These are phyloP conservation scores for Psophocarpus tetragonolobus DNA, from an alignment of 306 rosid species.

Conservation along the genomic window DNA sequence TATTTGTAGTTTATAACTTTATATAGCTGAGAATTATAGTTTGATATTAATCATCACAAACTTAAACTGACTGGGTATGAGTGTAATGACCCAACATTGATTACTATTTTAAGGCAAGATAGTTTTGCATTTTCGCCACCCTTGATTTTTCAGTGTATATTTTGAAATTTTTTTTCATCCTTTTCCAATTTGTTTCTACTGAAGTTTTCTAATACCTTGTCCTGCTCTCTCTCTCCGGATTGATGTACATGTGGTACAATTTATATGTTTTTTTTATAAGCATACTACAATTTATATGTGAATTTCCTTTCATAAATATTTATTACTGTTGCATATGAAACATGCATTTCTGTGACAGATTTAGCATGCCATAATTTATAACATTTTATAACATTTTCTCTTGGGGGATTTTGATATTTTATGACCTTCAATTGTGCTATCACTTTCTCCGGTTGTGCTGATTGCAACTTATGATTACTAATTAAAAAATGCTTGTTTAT, in stretches of 20 bases:
- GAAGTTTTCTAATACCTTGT: background rate
- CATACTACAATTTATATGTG: background rate
- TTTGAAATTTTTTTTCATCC: background rate
- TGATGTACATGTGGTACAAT: background rate
- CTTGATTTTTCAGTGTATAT: background rate
- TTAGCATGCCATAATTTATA: slow-evolving; percentile 17
- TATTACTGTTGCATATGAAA: slow-evolving; percentile 1
- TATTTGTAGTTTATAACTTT: background rate
- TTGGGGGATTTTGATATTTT: background rate
- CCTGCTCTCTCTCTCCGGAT: background rate
- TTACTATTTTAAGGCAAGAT: background rate
- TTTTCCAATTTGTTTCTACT: slow-evolving; percentile 4
- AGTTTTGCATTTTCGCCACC: slow-evolving; percentile 21
- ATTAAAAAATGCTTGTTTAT: slow-evolving; percentile 9
- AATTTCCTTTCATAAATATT: slow-evolving; percentile 3
- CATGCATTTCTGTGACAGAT: slow-evolving; percentile 23
- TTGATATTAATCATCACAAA: slow-evolving; percentile 21
- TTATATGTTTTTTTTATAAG: no score
- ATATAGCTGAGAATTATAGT: background rate
- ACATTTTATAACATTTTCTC: background rate
- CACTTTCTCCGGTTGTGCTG: background rate
- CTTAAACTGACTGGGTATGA: slow-evolving; percentile 15
- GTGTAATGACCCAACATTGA: background rate
- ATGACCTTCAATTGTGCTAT: slow-evolving; percentile 19
- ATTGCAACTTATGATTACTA: background rate